Evolutionary conservation across 2,329 filamentous ascomycete genomes (phyloP).

Genomic region (Akanthomyces uredinophilus): DNA sequence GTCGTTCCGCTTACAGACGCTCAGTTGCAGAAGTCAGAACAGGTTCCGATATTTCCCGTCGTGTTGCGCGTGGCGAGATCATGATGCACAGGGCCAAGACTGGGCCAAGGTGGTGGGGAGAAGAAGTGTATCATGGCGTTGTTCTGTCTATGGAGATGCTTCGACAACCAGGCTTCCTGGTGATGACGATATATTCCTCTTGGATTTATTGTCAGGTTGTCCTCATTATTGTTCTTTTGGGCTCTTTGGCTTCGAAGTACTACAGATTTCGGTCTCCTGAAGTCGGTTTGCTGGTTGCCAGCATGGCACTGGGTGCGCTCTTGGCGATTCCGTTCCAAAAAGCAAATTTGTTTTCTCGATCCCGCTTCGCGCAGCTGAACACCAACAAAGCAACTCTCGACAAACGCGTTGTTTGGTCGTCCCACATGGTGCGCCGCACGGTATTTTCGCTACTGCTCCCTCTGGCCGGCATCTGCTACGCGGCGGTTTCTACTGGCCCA

Average conservation of each 20-base stretch:
- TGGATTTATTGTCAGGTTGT: conserved; percentile 78
- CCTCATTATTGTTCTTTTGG: conserved; percentile 65
- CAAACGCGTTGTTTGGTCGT: conserved; percentile 62
- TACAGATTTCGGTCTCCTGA: conserved; percentile 60
- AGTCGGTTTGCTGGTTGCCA: conserved; percentile 62
- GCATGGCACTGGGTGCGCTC: conserved; percentile 63
- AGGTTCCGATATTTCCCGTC: conserved; percentile 46
- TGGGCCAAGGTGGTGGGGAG: conserved; percentile 70
- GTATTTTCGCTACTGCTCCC: conserved; percentile 65
- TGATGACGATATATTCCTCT: conserved; percentile 65
- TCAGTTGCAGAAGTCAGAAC: conserved; percentile 61
- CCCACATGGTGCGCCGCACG: conserved; percentile 63
- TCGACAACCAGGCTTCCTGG: conserved; percentile 66
- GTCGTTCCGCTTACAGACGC: conserved; percentile 62
- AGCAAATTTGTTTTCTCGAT: conserved; percentile 62
- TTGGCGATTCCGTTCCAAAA: conserved; percentile 70
- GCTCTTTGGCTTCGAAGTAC: conserved; percentile 63
- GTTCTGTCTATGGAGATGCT: conserved; percentile 65
- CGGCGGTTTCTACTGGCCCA: conserved; percentile 59
- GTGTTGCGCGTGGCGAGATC: conserved; percentile 66
- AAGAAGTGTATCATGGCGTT: conserved; percentile 68
- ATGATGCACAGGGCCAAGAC: conserved; percentile 70
- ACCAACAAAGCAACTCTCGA: conserved; percentile 65
- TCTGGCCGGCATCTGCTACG: conserved; percentile 61
- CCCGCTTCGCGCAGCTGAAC: conserved; percentile 52